Conservation (phyloP, 140 eudicot species). For the Cichorium intybus region DNA sequence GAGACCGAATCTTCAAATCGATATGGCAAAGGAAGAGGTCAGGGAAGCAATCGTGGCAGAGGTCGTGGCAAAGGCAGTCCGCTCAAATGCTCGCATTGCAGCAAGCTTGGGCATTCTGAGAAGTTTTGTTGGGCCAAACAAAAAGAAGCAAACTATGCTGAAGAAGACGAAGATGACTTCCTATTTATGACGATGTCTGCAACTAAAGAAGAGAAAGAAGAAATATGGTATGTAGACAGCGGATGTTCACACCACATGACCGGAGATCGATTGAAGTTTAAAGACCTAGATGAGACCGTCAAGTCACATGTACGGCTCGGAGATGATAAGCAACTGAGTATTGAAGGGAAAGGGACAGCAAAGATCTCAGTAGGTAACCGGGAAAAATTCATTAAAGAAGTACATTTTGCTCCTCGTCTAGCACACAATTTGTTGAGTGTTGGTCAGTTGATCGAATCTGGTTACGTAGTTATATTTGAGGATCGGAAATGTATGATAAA, state of each 20-base stretch:
- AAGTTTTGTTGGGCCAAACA: neutral
- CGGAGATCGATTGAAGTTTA: neutral
- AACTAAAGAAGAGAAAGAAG: neutral
- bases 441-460: neutral
- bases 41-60: neutral
- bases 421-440: slow-evolving; percentile 13
- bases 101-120: slow-evolving; percentile 7
- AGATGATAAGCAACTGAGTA: neutral
- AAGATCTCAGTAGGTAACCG: neutral
- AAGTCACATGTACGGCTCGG: neutral
- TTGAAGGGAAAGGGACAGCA: slow-evolving; percentile 7
- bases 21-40: neutral
- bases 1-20: neutral
- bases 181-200: no score
- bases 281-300: neutral
- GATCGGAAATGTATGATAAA: neutral
- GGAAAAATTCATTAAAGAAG: neutral
- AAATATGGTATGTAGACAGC: neutral
- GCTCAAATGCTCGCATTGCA: neutral
- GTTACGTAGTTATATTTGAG: neutral
- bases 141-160: neutral
- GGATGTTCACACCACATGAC: slow-evolving; percentile 1
- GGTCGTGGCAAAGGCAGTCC: neutral
- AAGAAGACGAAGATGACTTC: no score
- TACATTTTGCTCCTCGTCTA: neutral